Evolutionary conservation across 2,329 filamentous ascomycete species (phyloP).

Genomic region (Stylonectria norvegica): DNA sequence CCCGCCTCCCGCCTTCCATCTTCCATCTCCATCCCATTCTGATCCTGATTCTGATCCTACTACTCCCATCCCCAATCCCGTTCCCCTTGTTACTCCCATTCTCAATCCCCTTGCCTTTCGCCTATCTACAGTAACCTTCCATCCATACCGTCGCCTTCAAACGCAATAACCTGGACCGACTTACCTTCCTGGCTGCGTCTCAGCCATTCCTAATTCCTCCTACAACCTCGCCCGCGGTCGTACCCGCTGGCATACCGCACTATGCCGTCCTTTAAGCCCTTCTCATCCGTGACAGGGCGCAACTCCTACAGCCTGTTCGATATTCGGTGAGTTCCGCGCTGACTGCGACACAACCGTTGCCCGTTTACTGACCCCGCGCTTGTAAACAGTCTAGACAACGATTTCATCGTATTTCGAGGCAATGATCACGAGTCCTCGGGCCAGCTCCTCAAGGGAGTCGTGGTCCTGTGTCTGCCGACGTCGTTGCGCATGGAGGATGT

Average conservation of each 20-base stretch:
- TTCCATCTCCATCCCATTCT: slow-evolving; percentile 22
- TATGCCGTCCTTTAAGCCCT: slow-evolving; percentile 58
- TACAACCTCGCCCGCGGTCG: slow-evolving; percentile 8
- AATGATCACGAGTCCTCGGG: slow-evolving; percentile 71
- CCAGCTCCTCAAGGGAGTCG: slow-evolving; percentile 67
- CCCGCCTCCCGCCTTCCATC: slow-evolving; percentile 17
- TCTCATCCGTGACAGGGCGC: slow-evolving; percentile 50
- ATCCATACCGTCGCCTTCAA: too few relatives aligned
- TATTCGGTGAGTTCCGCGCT: slow-evolving; percentile 46
- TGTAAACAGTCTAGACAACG: slow-evolving; percentile 63
- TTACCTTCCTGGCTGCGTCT: slow-evolving; percentile 17
- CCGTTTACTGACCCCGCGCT: slow-evolving; percentile 7
- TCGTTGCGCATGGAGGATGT: slow-evolving; percentile 70
- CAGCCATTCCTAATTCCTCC: slow-evolving; percentile 11
- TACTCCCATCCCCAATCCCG: too few relatives aligned
- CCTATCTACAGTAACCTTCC: too few relatives aligned
- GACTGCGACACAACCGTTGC: slow-evolving; percentile 1
- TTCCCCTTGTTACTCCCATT: too few relatives aligned
- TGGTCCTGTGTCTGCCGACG: slow-evolving; percentile 70
- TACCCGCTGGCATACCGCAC: slow-evolving; percentile 22
- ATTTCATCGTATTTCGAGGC: slow-evolving; percentile 76
- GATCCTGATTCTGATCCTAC: too few relatives aligned
- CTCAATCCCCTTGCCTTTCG: too few relatives aligned
- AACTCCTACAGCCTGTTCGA: slow-evolving; percentile 54
- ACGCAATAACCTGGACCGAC: neutral